A percentile compares a stretch with the other conserved stretches of the same genome.
Evolutionary conservation across 202 grass and related monocot species (phyloP).

Genomic region (Eragrostis tef): DNA sequence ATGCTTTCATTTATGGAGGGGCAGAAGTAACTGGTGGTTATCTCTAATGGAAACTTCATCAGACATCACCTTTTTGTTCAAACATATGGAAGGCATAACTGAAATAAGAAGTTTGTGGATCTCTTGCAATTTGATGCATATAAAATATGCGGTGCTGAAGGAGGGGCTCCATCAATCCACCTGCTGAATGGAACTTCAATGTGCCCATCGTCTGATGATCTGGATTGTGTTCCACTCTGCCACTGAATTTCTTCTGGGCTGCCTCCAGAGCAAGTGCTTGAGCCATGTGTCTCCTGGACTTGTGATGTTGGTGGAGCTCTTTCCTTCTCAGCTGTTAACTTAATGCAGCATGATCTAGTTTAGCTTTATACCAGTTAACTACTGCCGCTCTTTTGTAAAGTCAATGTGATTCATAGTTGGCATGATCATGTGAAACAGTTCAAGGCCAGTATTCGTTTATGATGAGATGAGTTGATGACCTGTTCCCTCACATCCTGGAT

Average conservation of each 20-base stretch:
- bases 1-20: slow-evolving; percentile 40
- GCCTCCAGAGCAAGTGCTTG: slow-evolving; percentile 49
- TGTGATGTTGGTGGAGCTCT: slow-evolving; percentile 70
- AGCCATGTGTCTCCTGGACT: slow-evolving; percentile 46
- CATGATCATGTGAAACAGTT: slow-evolving; percentile 45
- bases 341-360: slow-evolving; percentile 47
- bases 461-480: slow-evolving; percentile 26
- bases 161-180: slow-evolving; percentile 13
- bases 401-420: slow-evolving; percentile 48
- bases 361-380: slow-evolving; percentile 50
- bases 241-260: slow-evolving; percentile 50
- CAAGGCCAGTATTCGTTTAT: slow-evolving; percentile 45
- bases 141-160: slow-evolving; percentile 37
- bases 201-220: slow-evolving; percentile 20
- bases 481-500: slow-evolving; percentile 57
- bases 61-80: slow-evolving; percentile 26
- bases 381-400: slow-evolving; percentile 34
- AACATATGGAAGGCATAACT: slow-evolving; percentile 39
- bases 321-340: slow-evolving; percentile 52
- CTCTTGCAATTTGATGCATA: slow-evolving; percentile 44
- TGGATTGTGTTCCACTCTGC: slow-evolving; percentile 23
- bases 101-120: slow-evolving; percentile 43
- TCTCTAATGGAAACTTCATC: slow-evolving; percentile 36
- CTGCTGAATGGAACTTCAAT: slow-evolving; percentile 35
- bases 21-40: slow-evolving; percentile 41